Evolutionary conservation across 345 rosid species (phyloP), one percentile per base, ranked within the genome.

Genomic region (Murraya paniculata): DNA sequence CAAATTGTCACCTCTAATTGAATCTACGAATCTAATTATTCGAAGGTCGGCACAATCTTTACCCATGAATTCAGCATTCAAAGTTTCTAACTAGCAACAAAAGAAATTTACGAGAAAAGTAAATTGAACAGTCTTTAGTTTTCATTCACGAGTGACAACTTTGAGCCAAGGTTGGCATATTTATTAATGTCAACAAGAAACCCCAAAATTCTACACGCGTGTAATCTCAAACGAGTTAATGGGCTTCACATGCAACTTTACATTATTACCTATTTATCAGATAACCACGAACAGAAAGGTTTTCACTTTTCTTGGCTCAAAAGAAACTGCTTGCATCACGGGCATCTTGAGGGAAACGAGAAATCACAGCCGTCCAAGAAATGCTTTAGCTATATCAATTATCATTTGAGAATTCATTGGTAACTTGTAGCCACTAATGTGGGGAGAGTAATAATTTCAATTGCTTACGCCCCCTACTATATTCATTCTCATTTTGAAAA

Each of bases 341-440:
- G 71, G 81, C 39, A 33, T 83, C 85, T 69, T 76, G 87, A 35
- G 80, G 77, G 13, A 79, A 56, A 74, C 45, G 80, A 77, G 18
- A 79, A 62, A 71, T 55, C 66, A 73, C 56, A 35, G 79, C 81
- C 84, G 81, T 72, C 81, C 74, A 79, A 64, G 36, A 56, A 38
- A 67, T 27, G 68, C 24, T 16, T 45, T 33, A 78, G n/a, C 48
- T 35, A 19, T 65, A 36, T 28, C 14, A n/a, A 9, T 7, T 30
- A 14, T 28, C 38, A 64, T 35, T 57, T 55, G 28, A 38, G 53
- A n/a, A 56, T 25, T 36, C 61, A 68, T 62, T 35, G 9, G 41
- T 71, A 30, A 31, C 11, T 31, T 19, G 11, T 31, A 9, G n/a
- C 57, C 22, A 53, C 57, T 4, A 53, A 18, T 16, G 22, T 53